phyloP scores from a whole-genome alignment of 805 yeast genomes.

The Hanseniaspora vineae region DNA sequence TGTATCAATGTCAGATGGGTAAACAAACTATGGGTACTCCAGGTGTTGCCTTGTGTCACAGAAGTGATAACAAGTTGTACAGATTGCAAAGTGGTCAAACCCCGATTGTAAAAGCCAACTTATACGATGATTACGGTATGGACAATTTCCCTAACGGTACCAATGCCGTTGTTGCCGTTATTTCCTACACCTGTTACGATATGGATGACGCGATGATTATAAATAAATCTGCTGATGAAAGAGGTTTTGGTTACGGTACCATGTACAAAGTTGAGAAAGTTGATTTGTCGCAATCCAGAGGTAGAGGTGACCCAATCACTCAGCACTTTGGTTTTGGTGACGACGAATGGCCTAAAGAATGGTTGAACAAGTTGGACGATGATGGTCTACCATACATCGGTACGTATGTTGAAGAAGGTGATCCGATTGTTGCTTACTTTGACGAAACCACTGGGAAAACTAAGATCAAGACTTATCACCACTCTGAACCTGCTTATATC shows the following conservation, averaged over 20 bases:
- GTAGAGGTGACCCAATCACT: conserved; percentile 87
- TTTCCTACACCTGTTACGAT: conserved; percentile 97
- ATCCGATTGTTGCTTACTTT: conserved; percentile 84
- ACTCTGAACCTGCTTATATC: conserved; percentile 86
- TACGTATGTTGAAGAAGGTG: conserved; percentile 81
- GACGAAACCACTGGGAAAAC: conserved; percentile 89
- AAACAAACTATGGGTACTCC: conserved; percentile 99
- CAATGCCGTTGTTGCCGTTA: conserved; percentile 97
- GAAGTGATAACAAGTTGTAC: conserved; percentile 91
- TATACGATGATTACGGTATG: conserved; percentile 94
- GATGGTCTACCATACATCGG: conserved; percentile 94
- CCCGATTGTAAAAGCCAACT: conserved; percentile 86
- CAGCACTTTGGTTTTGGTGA: conserved; percentile 91
- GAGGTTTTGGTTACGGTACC: conserved; percentile 97
- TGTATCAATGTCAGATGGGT: conserved; percentile 99
- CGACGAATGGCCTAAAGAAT: conserved; percentile 83
- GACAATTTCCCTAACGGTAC: conserved; percentile 98
- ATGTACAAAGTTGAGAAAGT: conserved; percentile 90
- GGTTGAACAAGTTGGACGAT: conserved; percentile 78
- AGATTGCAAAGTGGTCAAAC: conserved; percentile 92
- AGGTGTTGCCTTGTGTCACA: conserved; percentile 83
- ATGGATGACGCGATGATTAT: conserved; percentile 99
- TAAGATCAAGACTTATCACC: conserved; percentile 83
- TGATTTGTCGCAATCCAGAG: conserved; percentile 63
- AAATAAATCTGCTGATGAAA: conserved; percentile 92